phyloP scores from a whole-genome alignment of 2,329 filamentous ascomycete genomes.

The Aspergillus sp. region DNA sequence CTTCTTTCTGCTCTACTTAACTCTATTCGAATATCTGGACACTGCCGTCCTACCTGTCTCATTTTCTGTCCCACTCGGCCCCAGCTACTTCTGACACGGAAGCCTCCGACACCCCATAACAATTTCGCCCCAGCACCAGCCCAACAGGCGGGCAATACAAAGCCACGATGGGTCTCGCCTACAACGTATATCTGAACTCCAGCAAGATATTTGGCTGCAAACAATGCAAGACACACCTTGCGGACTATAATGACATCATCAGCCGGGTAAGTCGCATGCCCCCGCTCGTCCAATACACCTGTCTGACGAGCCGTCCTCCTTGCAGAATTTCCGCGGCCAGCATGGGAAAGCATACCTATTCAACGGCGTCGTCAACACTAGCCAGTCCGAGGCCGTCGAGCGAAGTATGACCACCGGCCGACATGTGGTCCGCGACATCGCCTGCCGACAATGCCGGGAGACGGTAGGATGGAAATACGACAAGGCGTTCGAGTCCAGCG shows the following conservation, averaged over 20 bases:
- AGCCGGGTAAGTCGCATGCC: conserved; percentile 58
- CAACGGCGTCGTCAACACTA: conserved; percentile 85
- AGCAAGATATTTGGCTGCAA: conserved; percentile 88
- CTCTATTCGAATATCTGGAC: too few relatives aligned
- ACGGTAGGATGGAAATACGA: conserved; percentile 98
- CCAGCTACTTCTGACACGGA: too few relatives aligned
- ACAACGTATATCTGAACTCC: conserved; percentile 84
- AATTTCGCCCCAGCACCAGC: conserved; percentile 6
- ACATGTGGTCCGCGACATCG: conserved; percentile 89
- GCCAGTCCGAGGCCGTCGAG: conserved; percentile 70
- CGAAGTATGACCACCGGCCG: conserved; percentile 96
- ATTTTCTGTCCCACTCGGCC: too few relatives aligned
- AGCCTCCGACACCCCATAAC: too few relatives aligned
- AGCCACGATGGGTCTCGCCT: conserved; percentile 67
- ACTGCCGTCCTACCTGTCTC: too few relatives aligned
- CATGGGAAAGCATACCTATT: conserved; percentile 98
- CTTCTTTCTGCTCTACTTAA: too few relatives aligned
- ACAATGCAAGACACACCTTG: conserved; percentile 88
- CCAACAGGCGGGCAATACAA: conserved; percentile 9
- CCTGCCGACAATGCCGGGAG: conserved; percentile 81
- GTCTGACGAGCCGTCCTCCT: conserved; percentile 4
- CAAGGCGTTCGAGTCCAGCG: conserved; percentile 80
- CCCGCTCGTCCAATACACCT: too few relatives aligned
- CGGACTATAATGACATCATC: conserved; percentile 92
- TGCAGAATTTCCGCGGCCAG: conserved; percentile 91